Evolutionary conservation across 2,329 filamentous ascomycete genomes (phyloP), one percentile per base, ranked within the genome.

Genomic region (Phialophora expanda): DNA sequence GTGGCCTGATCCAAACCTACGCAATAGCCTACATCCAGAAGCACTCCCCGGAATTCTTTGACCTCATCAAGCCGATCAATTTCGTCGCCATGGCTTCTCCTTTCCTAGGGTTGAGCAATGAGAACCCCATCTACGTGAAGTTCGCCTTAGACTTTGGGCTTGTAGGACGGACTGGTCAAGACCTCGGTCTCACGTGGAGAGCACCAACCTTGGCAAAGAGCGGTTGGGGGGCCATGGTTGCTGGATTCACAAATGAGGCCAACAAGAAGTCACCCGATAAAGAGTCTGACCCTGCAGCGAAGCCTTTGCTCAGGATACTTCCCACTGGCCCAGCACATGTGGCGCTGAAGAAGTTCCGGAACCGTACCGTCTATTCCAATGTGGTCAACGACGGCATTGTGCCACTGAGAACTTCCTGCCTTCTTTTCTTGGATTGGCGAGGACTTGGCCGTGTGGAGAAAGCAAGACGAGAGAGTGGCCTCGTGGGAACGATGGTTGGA

Each of bases 351-450:
- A 85, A 83, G 72, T 98, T 98, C 80, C 86, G 88, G 75, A 85
- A 91, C 63, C 89, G 88, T 66, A 90, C 87, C 2, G 81, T 96
- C 1, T 98, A 98, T 77, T 85, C 90, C 44, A 98, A 98, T 75
- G 88, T 96, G 51, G 81, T 90, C 74, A 97, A 97, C 76, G 94
- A 98, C 79, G 84, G 89, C 2, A 97, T 99, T 71, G 95, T 99
- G 4, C 95, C 95, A 2, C 81, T 99, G 38, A 88, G 95, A 24
- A 99, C 95, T 4, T 98, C 94, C 69, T 99, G 94, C 77, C 82
- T 99, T n/a, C 80, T 99, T 5, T 99, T 99, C 74, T 82, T 99
- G 1, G 95, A 99, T 76, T 99, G 95, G 95, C 90, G 93, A 78
- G 95, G 95, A 0, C 82, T 99, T 3, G 94, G 90, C 4, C 89